A percentile compares a stretch with the other conserved stretches of the same genome.
phyloP scores from a whole-genome alignment of 345 rosid genomes.

The Brassica cretica region DNA sequence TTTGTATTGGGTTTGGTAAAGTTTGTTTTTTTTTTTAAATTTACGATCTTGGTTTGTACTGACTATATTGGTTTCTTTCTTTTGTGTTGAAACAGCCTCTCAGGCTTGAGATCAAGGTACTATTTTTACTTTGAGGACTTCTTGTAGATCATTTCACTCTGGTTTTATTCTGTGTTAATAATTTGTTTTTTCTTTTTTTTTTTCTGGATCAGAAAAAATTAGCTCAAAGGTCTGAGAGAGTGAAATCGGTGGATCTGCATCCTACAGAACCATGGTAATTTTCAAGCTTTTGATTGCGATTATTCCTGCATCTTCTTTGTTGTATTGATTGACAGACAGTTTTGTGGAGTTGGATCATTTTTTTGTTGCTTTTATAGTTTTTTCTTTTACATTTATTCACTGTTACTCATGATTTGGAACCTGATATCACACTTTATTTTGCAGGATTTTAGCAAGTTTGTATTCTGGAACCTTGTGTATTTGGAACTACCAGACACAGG shows the following conservation, averaged over 20 bases:
- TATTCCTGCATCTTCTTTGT: not conserved
- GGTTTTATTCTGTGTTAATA: conserved; percentile 4
- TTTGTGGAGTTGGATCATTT: not conserved
- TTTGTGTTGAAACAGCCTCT: conserved; percentile 46
- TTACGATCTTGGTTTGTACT: not conserved
- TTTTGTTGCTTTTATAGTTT: not conserved
- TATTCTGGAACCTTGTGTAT: conserved; percentile 68
- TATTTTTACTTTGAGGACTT: not conserved
- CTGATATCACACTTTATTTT: not conserved
- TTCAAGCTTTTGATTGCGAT: not conserved
- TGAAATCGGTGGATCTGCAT: conserved; percentile 70
- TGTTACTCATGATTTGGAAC: conserved; percentile 14
- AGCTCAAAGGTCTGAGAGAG: conserved; percentile 62
- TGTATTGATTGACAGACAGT: not conserved
- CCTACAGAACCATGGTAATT: conserved; percentile 73
- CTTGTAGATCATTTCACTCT: not conserved
- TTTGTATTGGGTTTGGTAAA: no score
- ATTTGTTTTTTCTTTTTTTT: conserved; percentile 19
- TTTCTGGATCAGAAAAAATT: conserved; percentile 52
- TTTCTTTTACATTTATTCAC: not conserved
- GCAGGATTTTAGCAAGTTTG: conserved; percentile 73
- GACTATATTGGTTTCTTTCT: conserved; percentile 21
- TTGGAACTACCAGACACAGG: conserved; percentile 92
- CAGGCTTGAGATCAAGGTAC: conserved; percentile 53
- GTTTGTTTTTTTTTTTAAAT: not conserved